Percentiles rank a stretch among this genome's conserved stretches.
Evolutionary conservation across 1,139 yeast species (phyloP).

Genomic region (Suhomyces guaymorum): DNA sequence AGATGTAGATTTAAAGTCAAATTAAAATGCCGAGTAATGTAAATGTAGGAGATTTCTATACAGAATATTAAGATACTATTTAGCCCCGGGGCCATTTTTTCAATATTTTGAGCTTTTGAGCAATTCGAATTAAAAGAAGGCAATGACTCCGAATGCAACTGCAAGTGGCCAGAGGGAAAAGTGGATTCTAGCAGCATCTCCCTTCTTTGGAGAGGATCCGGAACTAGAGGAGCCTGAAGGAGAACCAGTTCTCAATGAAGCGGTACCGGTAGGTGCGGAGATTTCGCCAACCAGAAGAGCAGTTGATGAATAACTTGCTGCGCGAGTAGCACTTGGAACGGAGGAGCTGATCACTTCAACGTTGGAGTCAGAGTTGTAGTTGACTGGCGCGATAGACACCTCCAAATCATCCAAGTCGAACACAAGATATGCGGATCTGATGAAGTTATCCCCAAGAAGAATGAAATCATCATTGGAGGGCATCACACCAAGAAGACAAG

Average conservation of each 20-base stretch:
- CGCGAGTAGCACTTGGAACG: slow-evolving; percentile 50
- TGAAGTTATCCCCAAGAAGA: slow-evolving; percentile 69
- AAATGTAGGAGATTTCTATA: no score
- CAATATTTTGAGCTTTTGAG: no score
- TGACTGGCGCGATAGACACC: slow-evolving; percentile 68
- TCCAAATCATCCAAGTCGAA: slow-evolving; percentile 69
- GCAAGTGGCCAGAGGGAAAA: background rate
- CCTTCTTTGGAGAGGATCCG: no score
- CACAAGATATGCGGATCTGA: slow-evolving; percentile 74
- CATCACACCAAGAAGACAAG: slow-evolving; percentile 37
- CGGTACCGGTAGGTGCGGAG: slow-evolving; percentile 14
- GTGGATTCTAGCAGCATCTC: no score
- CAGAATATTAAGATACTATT: no score
- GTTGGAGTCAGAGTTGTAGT: slow-evolving; percentile 36
- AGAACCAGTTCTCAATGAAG: slow-evolving; percentile 7
- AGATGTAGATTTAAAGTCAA: no score
- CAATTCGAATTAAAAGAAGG: background rate
- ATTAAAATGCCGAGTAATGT: no score
- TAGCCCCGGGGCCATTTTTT: no score
- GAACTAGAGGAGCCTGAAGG: no score
- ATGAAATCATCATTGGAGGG: no score
- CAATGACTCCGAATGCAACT: background rate
- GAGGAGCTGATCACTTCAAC: slow-evolving; percentile 43
- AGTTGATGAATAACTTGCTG: slow-evolving; percentile 37
- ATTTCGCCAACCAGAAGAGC: slow-evolving; percentile 12